Base-by-base conservation (phyloP, 352 stramenopile genomes). In the Pythium guiyangense region DNA sequence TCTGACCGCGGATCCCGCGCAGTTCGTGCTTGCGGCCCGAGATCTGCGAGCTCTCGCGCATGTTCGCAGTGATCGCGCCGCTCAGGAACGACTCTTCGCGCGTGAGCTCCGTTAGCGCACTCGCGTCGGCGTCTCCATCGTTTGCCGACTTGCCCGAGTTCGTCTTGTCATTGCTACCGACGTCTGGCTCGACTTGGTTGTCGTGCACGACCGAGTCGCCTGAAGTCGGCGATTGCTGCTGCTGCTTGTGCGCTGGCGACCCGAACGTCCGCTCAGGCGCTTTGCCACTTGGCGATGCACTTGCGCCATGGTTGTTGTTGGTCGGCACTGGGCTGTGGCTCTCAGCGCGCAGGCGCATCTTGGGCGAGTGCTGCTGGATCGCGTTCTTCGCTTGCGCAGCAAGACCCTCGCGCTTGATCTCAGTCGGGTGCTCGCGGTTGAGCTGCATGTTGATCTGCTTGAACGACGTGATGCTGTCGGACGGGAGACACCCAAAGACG, bases 401-500 rank as follows among this genome's bases (percentile, higher is more conserved):
- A 25, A 79, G 56, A 2, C 46, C 64, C 37, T 64, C 59, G 35
- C 52, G 59, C 45, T 62, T 61, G 10, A 14, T 5, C 5, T 39
- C 54, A 1, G 67, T 4, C n/a, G 18, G 18, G 42, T 26, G 18
- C 6, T 9, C 6, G 8, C 8, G 66, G 44, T 75, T 62, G 15
- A 83, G 63, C 46, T 82, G 71, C 52, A 70, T 60, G 52, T 77
- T 73, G 59, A 94, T 86, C 66, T 94, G 80, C 34, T 73, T 76
- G 52, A 89, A 92, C 25, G 50, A 79, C 18, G 71, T 62, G 31
- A 94, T 74, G 54, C 64, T 85, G 70, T 94, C 82, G 4, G 83
- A 88, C 5, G 85, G 85, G 49, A 92, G 44, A 44, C 85, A 94
- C 0, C 75, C 81, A 57, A 94, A 92, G 25, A 92, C 83, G 1